Evolutionary conservation across 2,329 filamentous ascomycete genomes (phyloP).

Genomic region (Neonectria faginata): DNA sequence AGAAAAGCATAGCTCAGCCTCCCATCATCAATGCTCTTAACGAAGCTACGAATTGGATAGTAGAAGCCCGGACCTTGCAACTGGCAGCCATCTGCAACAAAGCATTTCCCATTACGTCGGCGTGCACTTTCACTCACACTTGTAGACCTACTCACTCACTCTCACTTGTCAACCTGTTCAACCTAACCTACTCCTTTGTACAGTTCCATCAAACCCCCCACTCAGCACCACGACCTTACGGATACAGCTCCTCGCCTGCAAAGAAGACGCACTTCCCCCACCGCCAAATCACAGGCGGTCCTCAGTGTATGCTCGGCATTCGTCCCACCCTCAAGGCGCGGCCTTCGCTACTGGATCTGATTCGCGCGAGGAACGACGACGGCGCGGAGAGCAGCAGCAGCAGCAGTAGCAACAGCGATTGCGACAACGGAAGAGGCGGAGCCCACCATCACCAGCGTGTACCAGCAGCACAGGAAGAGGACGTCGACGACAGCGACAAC

Average conservation of each 20-base stretch:
- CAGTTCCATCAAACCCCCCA: conserved; percentile 15
- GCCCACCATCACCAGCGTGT: neutral
- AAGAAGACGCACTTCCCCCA: conserved; percentile 21
- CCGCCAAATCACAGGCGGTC: conserved; percentile 29
- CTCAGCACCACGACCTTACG: neutral
- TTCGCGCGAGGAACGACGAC: conserved; percentile 52
- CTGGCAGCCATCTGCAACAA: neutral
- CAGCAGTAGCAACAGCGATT: conserved; percentile 18
- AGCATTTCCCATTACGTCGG: neutral
- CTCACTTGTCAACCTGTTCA: conserved; percentile 1
- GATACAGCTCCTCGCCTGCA: conserved; percentile 5
- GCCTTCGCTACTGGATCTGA: conserved; percentile 65
- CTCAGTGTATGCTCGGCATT: conserved; percentile 63
- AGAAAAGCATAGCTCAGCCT: neutral
- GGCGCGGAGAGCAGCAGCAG: conserved; percentile 34
- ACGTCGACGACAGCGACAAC: neutral
- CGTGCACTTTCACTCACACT: neutral
- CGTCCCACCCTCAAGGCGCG: conserved; percentile 62
- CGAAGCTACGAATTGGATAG: neutral
- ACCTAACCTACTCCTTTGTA: neutral
- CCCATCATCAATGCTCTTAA: neutral
- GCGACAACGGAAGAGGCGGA: conserved; percentile 9
- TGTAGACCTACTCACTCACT: neutral
- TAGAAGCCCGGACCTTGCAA: neutral
- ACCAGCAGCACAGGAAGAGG: neutral